Evolutionary conservation across 2,329 filamentous ascomycete genomes (phyloP), one percentile per base, ranked within the genome.

Genomic region (Ophiostoma quercus): DNA sequence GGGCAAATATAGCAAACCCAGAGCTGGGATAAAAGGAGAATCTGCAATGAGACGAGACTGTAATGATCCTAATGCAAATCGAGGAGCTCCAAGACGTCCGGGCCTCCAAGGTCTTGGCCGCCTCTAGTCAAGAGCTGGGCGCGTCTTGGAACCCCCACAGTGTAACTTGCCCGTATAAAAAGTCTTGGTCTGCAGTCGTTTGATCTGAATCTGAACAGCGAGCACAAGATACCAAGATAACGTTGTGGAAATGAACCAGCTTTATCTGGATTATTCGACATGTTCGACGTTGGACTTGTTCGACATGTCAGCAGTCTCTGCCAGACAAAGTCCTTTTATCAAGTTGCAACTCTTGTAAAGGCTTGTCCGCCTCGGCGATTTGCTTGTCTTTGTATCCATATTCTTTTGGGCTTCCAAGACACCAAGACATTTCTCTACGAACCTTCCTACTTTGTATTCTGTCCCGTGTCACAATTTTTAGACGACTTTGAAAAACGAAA

Each of bases 151-250:
- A 60, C 25, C 54, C 57, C 57, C 25, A 57, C 51, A 62, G 57
- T 29, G 57, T 32, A 32, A 62, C 57, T 32, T 62, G 57, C 1
- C 14, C 4, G 25, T 62, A 62, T 14, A 62, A 62, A 32, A 62
- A 34, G 25, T 62, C 57, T 62, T 62, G 57, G 57, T 2, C 34
- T 34, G 34, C 34, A 34, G 34, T 34, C 34, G 2, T 8, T 34
- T 34, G 5, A 34, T 34, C 34, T 34, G 34, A 34, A 34, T 34
- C 34, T 34, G 34, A 3, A 5, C 34, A 34, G 34, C 34, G 34
- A 34, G 34, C 34, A 32, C 57, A 62, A 62, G 57, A 62, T 62
- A 62, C 16, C 57, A 62, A 62, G 57, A 62, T 62, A 62, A 62
- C 22, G 57, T 22, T 57, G 25, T 22, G 6, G 9, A 29, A 25